Percentiles rank a stretch among this genome's conserved stretches.
Evolutionary conservation across 1,139 yeast genomes (phyloP).

Genomic region (Blastobotrys capitulatus): DNA sequence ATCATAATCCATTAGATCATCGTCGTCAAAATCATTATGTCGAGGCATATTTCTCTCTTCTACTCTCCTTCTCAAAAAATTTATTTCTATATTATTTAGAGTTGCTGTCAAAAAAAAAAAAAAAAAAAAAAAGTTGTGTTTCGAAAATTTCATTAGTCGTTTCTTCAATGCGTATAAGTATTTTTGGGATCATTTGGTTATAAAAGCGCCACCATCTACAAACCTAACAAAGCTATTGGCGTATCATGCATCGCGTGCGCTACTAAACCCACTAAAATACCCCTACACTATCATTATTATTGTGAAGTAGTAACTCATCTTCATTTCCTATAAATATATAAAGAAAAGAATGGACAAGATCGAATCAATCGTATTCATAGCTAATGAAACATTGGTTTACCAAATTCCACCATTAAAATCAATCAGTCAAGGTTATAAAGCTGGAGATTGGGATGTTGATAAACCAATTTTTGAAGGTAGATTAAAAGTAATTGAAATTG

Average conservation of each 20-base stretch:
- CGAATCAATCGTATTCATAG: slow-evolving; percentile 16
- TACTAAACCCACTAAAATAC: too few species aligned
- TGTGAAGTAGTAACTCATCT: too few species aligned
- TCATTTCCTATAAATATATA: not conserved
- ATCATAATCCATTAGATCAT: slow-evolving; percentile 16
- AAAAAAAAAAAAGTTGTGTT: too few species aligned
- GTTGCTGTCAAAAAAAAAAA: not conserved
- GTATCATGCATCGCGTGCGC: too few species aligned
- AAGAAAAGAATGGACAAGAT: slow-evolving; percentile 1
- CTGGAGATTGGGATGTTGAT: slow-evolving; percentile 34
- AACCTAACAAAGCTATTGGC: too few species aligned
- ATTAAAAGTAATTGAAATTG: slow-evolving; percentile 31
- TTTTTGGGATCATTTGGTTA: too few species aligned
- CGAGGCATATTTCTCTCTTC: slow-evolving; percentile 6
- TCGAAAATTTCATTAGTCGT: too few species aligned
- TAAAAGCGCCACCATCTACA: too few species aligned
- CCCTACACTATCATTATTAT: too few species aligned
- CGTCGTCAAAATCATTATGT: slow-evolving; percentile 14
- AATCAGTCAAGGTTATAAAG: slow-evolving; percentile 25
- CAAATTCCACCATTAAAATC: slow-evolving; percentile 34
- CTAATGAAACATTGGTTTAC: slow-evolving; percentile 24
- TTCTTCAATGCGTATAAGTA: too few species aligned
- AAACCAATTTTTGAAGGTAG: slow-evolving; percentile 38
- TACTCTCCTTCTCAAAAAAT: not conserved
- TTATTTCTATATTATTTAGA: not conserved